phyloP scores from a whole-genome alignment of 1,284 basidiomycete species.

The Pseudozyma pruni region DNA sequence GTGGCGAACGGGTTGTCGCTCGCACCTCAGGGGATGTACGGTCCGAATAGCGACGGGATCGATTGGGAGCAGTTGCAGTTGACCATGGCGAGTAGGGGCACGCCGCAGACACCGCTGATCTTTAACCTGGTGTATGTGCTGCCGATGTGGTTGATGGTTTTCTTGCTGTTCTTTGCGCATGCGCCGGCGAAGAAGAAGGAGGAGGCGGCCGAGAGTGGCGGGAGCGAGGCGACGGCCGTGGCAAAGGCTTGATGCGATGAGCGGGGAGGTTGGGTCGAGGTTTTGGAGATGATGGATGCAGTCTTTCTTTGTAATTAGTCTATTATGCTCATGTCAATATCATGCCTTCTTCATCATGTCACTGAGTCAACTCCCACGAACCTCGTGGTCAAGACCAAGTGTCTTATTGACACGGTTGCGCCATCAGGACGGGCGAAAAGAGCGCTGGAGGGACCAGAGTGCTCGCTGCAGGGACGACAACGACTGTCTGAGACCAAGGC shows the following conservation, averaged over 20 bases:
- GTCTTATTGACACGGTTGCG: too few relatives aligned
- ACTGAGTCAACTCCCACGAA: too few relatives aligned
- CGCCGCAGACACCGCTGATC: constrained; percentile 48
- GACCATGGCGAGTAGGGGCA: constrained; percentile 44
- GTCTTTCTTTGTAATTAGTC: constrained; percentile 10
- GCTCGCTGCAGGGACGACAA: too few relatives aligned
- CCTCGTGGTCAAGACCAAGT: too few relatives aligned
- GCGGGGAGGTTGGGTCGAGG: not conserved
- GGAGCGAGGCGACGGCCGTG: constrained; percentile 9
- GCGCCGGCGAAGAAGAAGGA: constrained; percentile 34
- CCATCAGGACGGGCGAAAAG: too few relatives aligned
- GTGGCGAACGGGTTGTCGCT: constrained; percentile 33
- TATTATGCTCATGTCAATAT: too few relatives aligned
- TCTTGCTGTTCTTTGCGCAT: constrained; percentile 55
- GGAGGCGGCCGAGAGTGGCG: not conserved
- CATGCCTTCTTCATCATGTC: too few relatives aligned
- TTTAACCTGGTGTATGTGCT: constrained; percentile 55
- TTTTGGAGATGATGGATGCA: too few relatives aligned
- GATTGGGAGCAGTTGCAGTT: constrained; percentile 52
- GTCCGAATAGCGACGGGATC: constrained; percentile 39
- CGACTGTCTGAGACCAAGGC: too few relatives aligned
- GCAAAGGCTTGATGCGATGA: constrained; percentile 24
- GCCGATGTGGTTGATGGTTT: constrained; percentile 55
- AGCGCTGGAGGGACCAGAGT: too few relatives aligned
- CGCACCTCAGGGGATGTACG: constrained; percentile 55